Base-by-base conservation (phyloP, 2,329 filamentous ascomycete genomes). In the Tolypocladium inflatum region DNA sequence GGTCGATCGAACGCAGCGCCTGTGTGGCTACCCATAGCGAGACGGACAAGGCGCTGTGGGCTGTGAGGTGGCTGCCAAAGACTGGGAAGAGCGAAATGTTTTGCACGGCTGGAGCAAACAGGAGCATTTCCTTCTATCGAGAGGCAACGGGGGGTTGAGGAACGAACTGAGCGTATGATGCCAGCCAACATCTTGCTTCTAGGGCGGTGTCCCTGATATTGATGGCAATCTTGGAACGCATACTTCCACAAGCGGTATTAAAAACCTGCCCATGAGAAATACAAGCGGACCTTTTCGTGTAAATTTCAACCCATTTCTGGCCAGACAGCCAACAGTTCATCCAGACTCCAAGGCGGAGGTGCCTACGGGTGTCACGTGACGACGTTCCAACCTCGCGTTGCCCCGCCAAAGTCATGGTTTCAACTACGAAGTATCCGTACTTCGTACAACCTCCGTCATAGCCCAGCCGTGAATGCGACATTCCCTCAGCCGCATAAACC, bases 21-120 rank as follows among this genome's bases (percentile, higher is more conserved):
- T 97, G 94, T 69, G 94, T 99, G 51, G 91, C 93, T 15, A 99
- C 94, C 11, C 91, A 96, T 70, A 92, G 88, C 59, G 92, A 97
- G 76, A 91, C 90, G 7, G 92, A 93, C 62, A 89, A 89, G 73
- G 83, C 86, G 0, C 70, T 97, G 3, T 97, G 92, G 89, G 84
- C 85, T 57, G 90, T 92, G 35, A 87, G 85, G 67, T 96, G 91
- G 91, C 73, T 96, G 60, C 89, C 89, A 13, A 91, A 89, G 75
- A 81, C 82, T 1, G 77, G 75, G 69, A 86, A 79, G 72, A 84
- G 80, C 61, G 89, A 83, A 72, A 83, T 82, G 70, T 96, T 96
- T 73, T 89, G 86, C 63, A 90, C 88, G 0, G 89, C 86, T 19
- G 91, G 91, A 1, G 88, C 87, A 38, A 90, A 88, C 70, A 78